Evolutionary conservation across 352 stramenopile genomes (phyloP), one percentile per base, ranked within the genome.

Genomic region (Aphanomyces euteiches): DNA sequence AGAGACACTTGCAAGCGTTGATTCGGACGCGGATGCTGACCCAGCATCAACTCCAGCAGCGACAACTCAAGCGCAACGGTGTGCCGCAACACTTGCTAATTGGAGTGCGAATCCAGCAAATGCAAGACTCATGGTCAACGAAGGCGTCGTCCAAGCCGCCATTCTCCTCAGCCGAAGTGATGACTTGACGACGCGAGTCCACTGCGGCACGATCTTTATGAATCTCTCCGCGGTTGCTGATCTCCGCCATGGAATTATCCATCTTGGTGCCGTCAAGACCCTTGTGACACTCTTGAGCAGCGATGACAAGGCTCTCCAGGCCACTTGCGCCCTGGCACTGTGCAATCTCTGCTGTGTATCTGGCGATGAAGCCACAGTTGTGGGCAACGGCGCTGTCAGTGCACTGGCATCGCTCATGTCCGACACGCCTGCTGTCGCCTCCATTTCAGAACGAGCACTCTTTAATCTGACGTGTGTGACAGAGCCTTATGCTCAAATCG

Each of bases 401-500:
- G 85, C 90, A 8, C 77, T 97, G 12, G 85, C 88, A 3, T 77
- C 84, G 38, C 78, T 96, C n/a, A 91, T 96, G 69, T 92, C 79
- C 28, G 80, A 93, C 56, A 83, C 86, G 21, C 77, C 79, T 19
- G 82, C 83, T 50, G 83, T 95, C 1, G 73, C 85, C 0, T 65
- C 78, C 40, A 81, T 95, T 10, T 95, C 85, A 38, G 76, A 85
- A 5, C 79, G 78, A 50, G 90, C 85, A 1, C 72, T 97, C 1
- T 97, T 93, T 78, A 97, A 97, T 53, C 76, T 97, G 17, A 96
- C 89, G 1, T 96, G 86, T 60, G 90, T 96, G 8, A 75, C 77
- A 7, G 80, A 90, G 54, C 89, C 88, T 2, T 97, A 96, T 69
- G 76, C 83, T 28, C 90, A 95, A 73, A 94, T 97, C 19, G 89